phyloP scores from a whole-genome alignment of 129 eudicot genomes.

The Erigeron canadensis region DNA sequence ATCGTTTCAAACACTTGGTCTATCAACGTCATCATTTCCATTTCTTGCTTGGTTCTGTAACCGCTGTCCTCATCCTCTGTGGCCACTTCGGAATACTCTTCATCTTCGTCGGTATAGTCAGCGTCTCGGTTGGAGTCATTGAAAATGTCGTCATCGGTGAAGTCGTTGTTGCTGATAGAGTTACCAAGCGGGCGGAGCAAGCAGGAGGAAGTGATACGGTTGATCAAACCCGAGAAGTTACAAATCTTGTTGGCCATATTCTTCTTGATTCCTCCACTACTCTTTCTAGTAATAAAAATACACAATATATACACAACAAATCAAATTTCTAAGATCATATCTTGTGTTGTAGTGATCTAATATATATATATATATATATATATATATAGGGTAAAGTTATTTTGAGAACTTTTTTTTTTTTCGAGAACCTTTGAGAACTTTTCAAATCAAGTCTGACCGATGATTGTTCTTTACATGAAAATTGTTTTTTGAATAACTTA shows the following conservation, averaged over 20 bases:
- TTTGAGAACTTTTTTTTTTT: no score
- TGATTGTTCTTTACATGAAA: no score
- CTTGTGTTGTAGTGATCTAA: background rate
- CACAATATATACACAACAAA: background rate
- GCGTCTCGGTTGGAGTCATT: constrained; percentile 3
- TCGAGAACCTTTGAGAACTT: no score
- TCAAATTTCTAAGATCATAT: no score
- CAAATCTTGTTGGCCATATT: constrained; percentile 64
- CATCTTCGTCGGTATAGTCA: constrained; percentile 32
- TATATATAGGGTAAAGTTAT: no score
- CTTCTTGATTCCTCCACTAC: constrained; percentile 32
- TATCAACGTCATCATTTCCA: constrained; percentile 49
- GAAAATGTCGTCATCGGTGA: constrained; percentile 27
- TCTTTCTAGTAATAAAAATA: constrained; percentile 26
- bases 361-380: no score
- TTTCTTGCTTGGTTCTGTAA: constrained; percentile 21
- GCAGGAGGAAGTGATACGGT: constrained; percentile 83
- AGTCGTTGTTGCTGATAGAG: constrained; percentile 40
- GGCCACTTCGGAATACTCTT: constrained; percentile 17
- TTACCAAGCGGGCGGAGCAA: constrained; percentile 65
- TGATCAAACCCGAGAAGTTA: constrained; percentile 81
- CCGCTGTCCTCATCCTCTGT: constrained; percentile 9
- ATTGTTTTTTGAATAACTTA: no score
- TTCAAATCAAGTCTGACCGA: no score
- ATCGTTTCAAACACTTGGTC: constrained; percentile 72